A percentile compares a stretch with the other conserved stretches of the same genome.
phyloP scores from a whole-genome alignment of 805 yeast species.

The Torulaspora microellipsoides region DNA sequence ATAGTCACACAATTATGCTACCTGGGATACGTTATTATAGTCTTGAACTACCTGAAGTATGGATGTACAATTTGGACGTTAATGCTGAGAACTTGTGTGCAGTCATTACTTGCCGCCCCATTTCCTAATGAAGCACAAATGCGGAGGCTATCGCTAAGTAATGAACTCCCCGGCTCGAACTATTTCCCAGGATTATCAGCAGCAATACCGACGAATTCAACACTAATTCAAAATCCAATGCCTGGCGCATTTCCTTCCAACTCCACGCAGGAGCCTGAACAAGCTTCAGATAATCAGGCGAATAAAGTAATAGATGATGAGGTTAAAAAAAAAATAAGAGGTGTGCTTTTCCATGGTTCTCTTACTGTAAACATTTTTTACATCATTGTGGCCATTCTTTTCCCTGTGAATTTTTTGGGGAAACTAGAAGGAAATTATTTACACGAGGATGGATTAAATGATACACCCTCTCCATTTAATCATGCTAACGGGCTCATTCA shows the following conservation, averaged over 20 bases:
- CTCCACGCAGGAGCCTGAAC: background rate
- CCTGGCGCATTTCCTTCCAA: conserved; percentile 23
- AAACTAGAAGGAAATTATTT: conserved; percentile 29
- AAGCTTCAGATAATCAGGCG: conserved; percentile 1
- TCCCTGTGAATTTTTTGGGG: conserved; percentile 36
- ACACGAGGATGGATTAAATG: conserved; percentile 23
- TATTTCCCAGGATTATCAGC: conserved; percentile 8
- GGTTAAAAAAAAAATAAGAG: conserved; percentile 22
- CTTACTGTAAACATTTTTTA: conserved; percentile 23
- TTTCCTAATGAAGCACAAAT: conserved; percentile 36
- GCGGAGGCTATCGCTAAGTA: conserved; percentile 18
- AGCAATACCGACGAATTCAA: conserved; percentile 6
- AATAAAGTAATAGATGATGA: conserved; percentile 7
- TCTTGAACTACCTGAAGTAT: conserved; percentile 27
- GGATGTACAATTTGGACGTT: conserved; percentile 27
- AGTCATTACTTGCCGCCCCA: conserved; percentile 39
- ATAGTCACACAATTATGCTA: conserved; percentile 18
- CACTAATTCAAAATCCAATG: conserved; percentile 3
- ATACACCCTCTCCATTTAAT: conserved; percentile 31
- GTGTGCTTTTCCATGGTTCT: conserved; percentile 24
- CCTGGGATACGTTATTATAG: conserved; percentile 25
- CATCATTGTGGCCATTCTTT: conserved; percentile 18
- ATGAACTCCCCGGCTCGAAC: conserved; percentile 9
- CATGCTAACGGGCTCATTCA: conserved; percentile 23
- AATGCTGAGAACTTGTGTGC: conserved; percentile 35